These are phyloP conservation scores for Boletus reticuloceps DNA, from an alignment of 768 basidiomycete species.

Conservation along the genomic window DNA sequence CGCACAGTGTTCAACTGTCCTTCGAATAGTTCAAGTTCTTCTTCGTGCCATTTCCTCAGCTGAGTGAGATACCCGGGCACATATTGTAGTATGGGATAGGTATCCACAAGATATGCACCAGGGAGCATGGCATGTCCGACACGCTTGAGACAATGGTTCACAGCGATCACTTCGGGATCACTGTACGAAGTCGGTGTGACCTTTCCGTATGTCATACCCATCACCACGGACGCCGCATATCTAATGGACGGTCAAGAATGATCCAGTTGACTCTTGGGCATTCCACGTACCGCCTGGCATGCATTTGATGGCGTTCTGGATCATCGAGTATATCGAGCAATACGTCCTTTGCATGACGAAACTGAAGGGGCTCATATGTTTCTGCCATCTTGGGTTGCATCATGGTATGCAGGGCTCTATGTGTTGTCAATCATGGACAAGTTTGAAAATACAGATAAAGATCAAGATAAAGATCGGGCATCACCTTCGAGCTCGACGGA, in stretches of 20 bases:
- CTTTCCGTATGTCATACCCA: conserved; percentile 41
- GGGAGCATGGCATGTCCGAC: conserved; percentile 25
- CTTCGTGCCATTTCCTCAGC: conserved; percentile 50
- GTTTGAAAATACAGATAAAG: not conserved
- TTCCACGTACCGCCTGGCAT: not conserved
- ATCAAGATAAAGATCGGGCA: not conserved
- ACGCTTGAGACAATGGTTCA: conserved; percentile 26
- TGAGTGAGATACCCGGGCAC: conserved; percentile 42
- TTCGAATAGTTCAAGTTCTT: conserved; percentile 35
- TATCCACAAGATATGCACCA: conserved; percentile 28
- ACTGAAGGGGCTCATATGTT: conserved; percentile 3
- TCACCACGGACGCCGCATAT: conserved; percentile 38
- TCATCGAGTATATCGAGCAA: conserved; percentile 4
- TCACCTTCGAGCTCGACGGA: not conserved
- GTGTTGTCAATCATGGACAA: not conserved
- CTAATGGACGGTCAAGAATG: conserved; percentile 11
- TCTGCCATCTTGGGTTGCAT: conserved; percentile 2
- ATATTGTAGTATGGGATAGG: conserved; percentile 21
- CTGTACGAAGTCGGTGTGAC: conserved; percentile 35
- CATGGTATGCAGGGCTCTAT: conserved; percentile 1
- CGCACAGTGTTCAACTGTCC: conserved; percentile 29
- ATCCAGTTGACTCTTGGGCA: not conserved
- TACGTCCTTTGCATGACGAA: conserved; percentile 3
- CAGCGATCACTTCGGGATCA: conserved; percentile 33
- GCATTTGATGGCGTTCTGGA: conserved; percentile 4